Evolutionary conservation across 2,329 filamentous ascomycete genomes (phyloP).

Genomic region (Tolypocladium pustulatum): DNA sequence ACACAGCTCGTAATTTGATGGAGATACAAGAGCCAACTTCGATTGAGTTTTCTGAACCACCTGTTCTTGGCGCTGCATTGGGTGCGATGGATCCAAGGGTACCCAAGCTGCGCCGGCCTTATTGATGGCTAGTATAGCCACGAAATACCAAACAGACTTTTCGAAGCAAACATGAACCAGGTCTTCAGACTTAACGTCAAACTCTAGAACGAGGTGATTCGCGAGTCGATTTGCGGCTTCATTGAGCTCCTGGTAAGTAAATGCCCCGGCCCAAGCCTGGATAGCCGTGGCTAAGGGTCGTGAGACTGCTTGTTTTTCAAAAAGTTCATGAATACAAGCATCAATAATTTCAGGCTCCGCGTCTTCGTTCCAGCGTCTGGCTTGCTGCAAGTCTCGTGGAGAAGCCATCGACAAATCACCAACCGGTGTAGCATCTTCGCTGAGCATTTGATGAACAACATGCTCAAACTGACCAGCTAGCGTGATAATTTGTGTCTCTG

Average conservation of each 20-base stretch:
- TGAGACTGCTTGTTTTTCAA: background rate
- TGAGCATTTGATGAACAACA: background rate
- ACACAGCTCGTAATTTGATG: background rate
- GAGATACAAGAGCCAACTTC: background rate
- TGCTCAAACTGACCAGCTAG: background rate
- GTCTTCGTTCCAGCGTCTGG: background rate
- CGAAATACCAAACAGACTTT: slow-evolving; percentile 4
- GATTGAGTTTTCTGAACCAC: background rate
- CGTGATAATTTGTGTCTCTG: background rate
- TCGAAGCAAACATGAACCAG: background rate
- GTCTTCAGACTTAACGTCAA: slow-evolving; percentile 7
- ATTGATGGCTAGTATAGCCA: slow-evolving; percentile 6
- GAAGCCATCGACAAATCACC: background rate
- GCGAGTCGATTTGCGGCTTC: slow-evolving; percentile 2
- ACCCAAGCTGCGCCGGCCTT: slow-evolving; percentile 7
- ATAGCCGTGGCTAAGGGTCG: slow-evolving; percentile 20
- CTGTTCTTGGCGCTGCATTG: background rate
- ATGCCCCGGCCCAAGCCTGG: slow-evolving; percentile 28
- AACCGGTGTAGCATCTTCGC: background rate
- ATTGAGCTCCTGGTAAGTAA: slow-evolving; percentile 27
- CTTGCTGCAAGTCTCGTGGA: background rate
- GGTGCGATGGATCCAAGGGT: slow-evolving; percentile 3
- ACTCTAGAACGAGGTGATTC: background rate
- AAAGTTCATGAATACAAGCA: background rate
- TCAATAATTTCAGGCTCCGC: background rate